Evolutionary conservation across 139 green algal genomes (phyloP), one percentile per base, ranked within the genome.

Genomic region (Nannochloris sp.): DNA sequence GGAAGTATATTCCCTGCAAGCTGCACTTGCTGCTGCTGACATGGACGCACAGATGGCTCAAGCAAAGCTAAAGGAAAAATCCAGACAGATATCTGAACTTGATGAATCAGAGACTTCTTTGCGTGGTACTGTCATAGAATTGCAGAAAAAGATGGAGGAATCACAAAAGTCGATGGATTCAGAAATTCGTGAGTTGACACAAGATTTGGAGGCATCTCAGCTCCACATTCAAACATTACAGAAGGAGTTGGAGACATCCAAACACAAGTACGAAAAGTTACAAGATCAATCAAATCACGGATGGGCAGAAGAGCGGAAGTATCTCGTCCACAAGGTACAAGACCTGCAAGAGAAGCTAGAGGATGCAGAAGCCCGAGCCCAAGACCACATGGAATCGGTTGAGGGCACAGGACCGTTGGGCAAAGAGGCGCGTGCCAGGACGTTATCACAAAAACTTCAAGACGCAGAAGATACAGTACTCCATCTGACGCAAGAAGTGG

Each of bases 381-480:
- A 53, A 24, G 15, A 24, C 55, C 37, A 40, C 27, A 5, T 29
- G 34, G 8, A 60, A 24, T 29, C 29, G 64, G 55, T 40, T 59
- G 44, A 44, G 49, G 27, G 29, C 12, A 19, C 21, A 27, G 19
- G 67, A 51, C 58, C 50, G 15, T 5, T 37, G 24, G 55, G 53
- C 67, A 31, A 53, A 9, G 46, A 53, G 16, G 46, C n/a, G 4
- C 46, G 16, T 21, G 16, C n/a, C 11, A 21, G 18, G 16, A 21
- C 16, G 11, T 25, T 21, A 24, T 9, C 18, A 12, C n/a, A 19
- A 53, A 53, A 53, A 25, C 50, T 29, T 58, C 12, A 58, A 58
- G 23, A 37, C 31, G 19, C 23, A 27, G 50, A 58, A 58, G 58
- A 74, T 37, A 65, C 40, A 54, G 16, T 67, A 29, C 18, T 29